Conservation (phyloP, 306 rosid species). For the Dalbergia cochinchinensis region DNA sequence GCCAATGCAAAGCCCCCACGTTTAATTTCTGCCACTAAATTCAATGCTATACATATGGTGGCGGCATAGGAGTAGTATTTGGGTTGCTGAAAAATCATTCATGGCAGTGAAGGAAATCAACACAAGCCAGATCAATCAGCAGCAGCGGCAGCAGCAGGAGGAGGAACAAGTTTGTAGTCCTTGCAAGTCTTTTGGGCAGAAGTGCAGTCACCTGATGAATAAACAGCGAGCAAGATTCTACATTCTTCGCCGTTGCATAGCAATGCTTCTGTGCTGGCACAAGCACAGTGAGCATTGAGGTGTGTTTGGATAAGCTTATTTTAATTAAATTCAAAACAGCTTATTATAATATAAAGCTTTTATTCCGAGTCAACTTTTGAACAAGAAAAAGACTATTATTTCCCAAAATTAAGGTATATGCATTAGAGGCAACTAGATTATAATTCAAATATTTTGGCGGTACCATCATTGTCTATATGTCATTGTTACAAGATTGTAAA, state of each 20-base stretch:
- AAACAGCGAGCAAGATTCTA: constrained; percentile 48
- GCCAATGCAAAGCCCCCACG: constrained; percentile 22
- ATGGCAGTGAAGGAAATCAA: constrained; percentile 61
- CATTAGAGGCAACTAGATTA: not conserved
- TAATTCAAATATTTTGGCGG: too few species aligned
- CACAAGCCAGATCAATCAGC: constrained; percentile 43
- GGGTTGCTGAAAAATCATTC: constrained; percentile 38
- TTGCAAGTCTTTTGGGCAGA: constrained; percentile 71
- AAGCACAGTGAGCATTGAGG: constrained; percentile 37
- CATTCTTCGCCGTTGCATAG: constrained; percentile 49
- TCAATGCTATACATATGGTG: constrained; percentile 40
- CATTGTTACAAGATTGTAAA: constrained; percentile 22
- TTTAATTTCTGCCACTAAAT: constrained; percentile 34
- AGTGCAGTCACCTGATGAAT: constrained; percentile 62
- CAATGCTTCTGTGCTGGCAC: constrained; percentile 50
- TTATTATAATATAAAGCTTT: too few species aligned
- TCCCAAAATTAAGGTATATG: too few species aligned
- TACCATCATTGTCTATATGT: not conserved
- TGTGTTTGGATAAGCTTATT: too few species aligned
- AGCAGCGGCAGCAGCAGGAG: constrained; percentile 28
- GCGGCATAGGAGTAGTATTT: constrained; percentile 14
- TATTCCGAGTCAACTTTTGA: too few species aligned
- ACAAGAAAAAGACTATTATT: too few species aligned
- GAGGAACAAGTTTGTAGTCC: constrained; percentile 57
- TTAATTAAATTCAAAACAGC: too few species aligned